These are phyloP conservation scores for Bolboschoenus planiculmis DNA, from an alignment of 176 grass and related monocot genomes.

Conservation along the genomic window DNA sequence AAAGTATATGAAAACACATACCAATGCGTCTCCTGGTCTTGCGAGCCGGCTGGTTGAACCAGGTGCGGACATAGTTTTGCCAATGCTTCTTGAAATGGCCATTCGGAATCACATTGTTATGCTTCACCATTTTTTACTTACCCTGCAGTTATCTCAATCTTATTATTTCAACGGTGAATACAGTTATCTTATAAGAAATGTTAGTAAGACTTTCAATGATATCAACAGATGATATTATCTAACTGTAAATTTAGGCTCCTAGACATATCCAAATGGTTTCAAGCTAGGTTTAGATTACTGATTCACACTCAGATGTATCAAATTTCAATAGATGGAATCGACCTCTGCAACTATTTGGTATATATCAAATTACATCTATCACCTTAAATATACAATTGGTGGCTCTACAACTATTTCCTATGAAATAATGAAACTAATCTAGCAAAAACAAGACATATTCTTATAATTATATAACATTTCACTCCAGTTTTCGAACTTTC, in stretches of 20 bases:
- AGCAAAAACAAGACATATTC: neutral
- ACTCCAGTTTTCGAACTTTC: neutral
- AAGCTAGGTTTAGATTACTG: neutral
- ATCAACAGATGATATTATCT: neutral
- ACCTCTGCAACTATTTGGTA: neutral
- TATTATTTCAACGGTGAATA: too few relatives aligned
- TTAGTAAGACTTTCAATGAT: neutral
- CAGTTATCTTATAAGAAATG: neutral
- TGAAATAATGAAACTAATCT: neutral
- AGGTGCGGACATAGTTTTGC: constrained; percentile 71
- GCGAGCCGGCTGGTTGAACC: constrained; percentile 85
- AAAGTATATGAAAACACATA: too few relatives aligned
- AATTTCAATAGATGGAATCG: too few relatives aligned
- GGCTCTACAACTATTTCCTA: neutral
- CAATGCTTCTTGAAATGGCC: constrained; percentile 74
- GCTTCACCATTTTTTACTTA: constrained; percentile 68
- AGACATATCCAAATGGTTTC: neutral
- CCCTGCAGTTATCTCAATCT: neutral
- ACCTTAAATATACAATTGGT: neutral
- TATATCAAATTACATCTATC: neutral
- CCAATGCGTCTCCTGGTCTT: constrained; percentile 59
- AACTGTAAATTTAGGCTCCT: neutral
- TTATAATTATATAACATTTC: too few relatives aligned
- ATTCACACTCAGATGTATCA: neutral
- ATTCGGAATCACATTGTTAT: constrained; percentile 75